Conservation (phyloP, 768 basidiomycete species). For the Serendipita sp. region DNA sequence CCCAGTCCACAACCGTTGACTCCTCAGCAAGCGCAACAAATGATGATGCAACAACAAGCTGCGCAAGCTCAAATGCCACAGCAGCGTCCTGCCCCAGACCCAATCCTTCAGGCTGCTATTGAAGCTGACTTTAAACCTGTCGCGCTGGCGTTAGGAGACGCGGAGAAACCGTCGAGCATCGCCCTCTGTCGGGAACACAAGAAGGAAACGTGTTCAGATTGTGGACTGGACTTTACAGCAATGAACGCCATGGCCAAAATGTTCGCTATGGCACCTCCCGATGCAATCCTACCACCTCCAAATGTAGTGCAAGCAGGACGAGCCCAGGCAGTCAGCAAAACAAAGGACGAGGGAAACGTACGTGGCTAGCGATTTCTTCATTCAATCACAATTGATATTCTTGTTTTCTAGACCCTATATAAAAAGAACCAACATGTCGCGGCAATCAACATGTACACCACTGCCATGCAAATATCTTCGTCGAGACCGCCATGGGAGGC, state of each 20-base stretch:
- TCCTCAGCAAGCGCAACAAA: slow-evolving; percentile 8
- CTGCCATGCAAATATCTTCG: slow-evolving; percentile 57
- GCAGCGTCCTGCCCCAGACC: slow-evolving; percentile 37
- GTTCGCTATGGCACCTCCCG: slow-evolving; percentile 42
- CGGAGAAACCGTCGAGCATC: slow-evolving; percentile 27
- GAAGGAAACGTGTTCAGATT: slow-evolving; percentile 56
- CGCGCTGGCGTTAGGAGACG: slow-evolving; percentile 33
- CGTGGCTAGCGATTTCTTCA: slow-evolving; percentile 18
- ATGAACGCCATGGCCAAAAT: slow-evolving; percentile 65
- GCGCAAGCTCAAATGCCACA: slow-evolving; percentile 24
- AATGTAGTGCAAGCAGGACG: slow-evolving; percentile 61
- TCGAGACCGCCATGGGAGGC: slow-evolving; percentile 83
- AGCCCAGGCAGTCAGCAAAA: slow-evolving; percentile 50
- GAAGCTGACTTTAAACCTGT: slow-evolving; percentile 54
- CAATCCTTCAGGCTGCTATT: slow-evolving; percentile 55
- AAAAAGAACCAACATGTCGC: slow-evolving; percentile 51
- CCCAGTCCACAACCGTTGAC: slow-evolving; percentile 12
- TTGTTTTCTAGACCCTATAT: slow-evolving; percentile 43
- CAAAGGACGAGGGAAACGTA: slow-evolving; percentile 93
- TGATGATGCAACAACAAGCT: slow-evolving; percentile 16
- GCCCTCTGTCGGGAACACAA: slow-evolving; percentile 53
- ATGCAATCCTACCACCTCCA: slow-evolving; percentile 37
- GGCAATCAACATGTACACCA: slow-evolving; percentile 65
- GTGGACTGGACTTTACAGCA: slow-evolving; percentile 52
- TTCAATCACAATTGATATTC: background rate